Evolutionary conservation across 129 eudicot genomes (phyloP).

Genomic region (Calendula officinalis): DNA sequence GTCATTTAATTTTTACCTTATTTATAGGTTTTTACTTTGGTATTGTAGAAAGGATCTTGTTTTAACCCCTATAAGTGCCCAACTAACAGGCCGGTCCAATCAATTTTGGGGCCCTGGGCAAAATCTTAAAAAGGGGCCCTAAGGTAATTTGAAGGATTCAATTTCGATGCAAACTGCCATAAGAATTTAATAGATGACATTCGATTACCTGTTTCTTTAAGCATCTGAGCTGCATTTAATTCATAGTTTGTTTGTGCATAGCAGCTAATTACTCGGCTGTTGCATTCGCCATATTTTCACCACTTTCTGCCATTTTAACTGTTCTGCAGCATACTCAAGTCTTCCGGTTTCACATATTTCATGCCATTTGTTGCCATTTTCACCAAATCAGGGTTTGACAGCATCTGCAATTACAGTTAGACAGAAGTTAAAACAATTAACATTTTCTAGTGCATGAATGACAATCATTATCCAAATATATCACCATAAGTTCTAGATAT

Average conservation of each 20-base stretch:
- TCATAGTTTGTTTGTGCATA: conserved; percentile 77
- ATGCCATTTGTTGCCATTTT: conserved; percentile 93
- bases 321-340: conserved; percentile 86
- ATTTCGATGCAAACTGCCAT: no score
- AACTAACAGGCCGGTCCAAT: no score
- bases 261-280: conserved; percentile 85
- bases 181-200: no score
- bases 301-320: conserved; percentile 86
- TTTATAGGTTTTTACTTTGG: no score
- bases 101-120: no score
- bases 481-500: neutral
- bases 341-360: conserved; percentile 83
- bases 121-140: no score
- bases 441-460: no score
- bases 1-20: no score
- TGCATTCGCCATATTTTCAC: conserved; percentile 93
- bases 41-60: no score
- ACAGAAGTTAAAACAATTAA: no score
- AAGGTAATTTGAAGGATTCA: no score
- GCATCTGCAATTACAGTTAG: conserved; percentile 56
- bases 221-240: conserved; percentile 81
- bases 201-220: conserved; percentile 72
- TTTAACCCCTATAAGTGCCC: no score
- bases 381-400: conserved; percentile 94
- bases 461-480: neutral